Base-by-base conservation (phyloP, 2,329 filamentous ascomycete genomes). In the Malbranchea zuffiana region DNA sequence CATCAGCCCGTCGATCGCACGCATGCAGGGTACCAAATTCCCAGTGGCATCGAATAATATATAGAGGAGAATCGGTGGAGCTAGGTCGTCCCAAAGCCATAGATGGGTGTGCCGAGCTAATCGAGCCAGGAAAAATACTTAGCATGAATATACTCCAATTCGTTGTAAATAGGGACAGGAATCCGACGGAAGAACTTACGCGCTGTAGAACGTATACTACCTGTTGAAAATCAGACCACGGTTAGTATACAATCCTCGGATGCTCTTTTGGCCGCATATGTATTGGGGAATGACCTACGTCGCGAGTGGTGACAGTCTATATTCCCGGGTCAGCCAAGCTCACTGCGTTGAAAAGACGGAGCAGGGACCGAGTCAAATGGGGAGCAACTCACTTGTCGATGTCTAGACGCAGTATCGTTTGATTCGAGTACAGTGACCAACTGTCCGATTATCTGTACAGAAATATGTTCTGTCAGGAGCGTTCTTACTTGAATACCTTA, bases 371-470 rank as follows among this genome's bases (percentile, higher is more conserved):
- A n/a, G n/a, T n/a, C 4, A 39, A 23, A 17, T 31, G 25, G 6
- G 11, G 27, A 32, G 4, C 7, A 18, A 38, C 15, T 26, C 29
- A 38, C 42, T 37, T 41, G 44, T 43, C 48, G 43, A 37, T 49
- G 3, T 38, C 38, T 15, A 28, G 21, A 15, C 1, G 33, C 36
- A 0, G 45, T 47, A 1, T 37, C 37, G 0, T 41, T 37, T 0
- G 48, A 50, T 1, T 54, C 53, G 1, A 57, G 26, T 0, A 57
- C 21, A 0, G 39, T 26, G 0, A 54, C 43, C 0, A 56, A 36
- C 3, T 52, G 47, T 1, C 41, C 16, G 0, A 58, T 32, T 5
- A 56, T 52, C 55, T 52, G 32, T 6, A 15, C 16, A 31, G 11
- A 13, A 16, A 12, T 23, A 11, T 18, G 6, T 28, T 25, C 13